Evolutionary conservation across 192 early-diverging fungal species (phyloP).

Genomic region (Chytriomyces sp.): DNA sequence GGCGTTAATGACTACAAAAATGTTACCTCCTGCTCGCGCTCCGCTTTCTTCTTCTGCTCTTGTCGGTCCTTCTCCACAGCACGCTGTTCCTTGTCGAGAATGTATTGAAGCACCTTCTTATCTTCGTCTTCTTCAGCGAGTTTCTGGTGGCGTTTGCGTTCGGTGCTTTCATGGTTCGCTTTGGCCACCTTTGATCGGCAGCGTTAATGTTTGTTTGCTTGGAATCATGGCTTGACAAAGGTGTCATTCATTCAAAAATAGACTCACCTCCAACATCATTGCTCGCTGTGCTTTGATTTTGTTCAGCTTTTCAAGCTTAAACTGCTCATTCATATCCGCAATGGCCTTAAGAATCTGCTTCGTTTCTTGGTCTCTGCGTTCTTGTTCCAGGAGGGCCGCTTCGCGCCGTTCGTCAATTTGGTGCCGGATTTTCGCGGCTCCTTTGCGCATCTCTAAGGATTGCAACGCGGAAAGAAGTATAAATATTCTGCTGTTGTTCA

Average conservation of each 20-base stretch:
- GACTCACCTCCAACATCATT: slow-evolving; percentile 52
- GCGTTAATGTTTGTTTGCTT: background rate
- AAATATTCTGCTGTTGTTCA: slow-evolving; percentile 2
- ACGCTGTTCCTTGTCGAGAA: slow-evolving; percentile 62
- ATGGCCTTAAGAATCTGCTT: slow-evolving; percentile 60
- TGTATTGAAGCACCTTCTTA: slow-evolving; percentile 59
- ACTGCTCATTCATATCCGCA: slow-evolving; percentile 52
- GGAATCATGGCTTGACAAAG: background rate
- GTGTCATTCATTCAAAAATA: slow-evolving; percentile 10
- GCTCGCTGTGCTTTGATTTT: slow-evolving; percentile 51
- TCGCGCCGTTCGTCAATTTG: slow-evolving; percentile 65
- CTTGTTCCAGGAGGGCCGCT: slow-evolving; percentile 58
- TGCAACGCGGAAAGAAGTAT: background rate
- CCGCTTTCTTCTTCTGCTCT: slow-evolving; percentile 52
- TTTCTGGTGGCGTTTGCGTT: slow-evolving; percentile 50
- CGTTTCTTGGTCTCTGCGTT: slow-evolving; percentile 64
- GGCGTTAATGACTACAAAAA: slow-evolving; percentile 20
- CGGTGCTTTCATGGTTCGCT: slow-evolving; percentile 60
- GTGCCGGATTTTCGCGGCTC: slow-evolving; percentile 59
- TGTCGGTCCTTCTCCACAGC: slow-evolving; percentile 60
- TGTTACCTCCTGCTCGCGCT: slow-evolving; percentile 54
- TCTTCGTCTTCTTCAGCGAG: slow-evolving; percentile 62
- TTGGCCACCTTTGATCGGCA: slow-evolving; percentile 43
- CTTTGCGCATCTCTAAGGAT: slow-evolving; percentile 50
- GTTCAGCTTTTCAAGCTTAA: slow-evolving; percentile 51